phyloP scores from a whole-genome alignment of 768 basidiomycete species.

The Epithele typhae region DNA sequence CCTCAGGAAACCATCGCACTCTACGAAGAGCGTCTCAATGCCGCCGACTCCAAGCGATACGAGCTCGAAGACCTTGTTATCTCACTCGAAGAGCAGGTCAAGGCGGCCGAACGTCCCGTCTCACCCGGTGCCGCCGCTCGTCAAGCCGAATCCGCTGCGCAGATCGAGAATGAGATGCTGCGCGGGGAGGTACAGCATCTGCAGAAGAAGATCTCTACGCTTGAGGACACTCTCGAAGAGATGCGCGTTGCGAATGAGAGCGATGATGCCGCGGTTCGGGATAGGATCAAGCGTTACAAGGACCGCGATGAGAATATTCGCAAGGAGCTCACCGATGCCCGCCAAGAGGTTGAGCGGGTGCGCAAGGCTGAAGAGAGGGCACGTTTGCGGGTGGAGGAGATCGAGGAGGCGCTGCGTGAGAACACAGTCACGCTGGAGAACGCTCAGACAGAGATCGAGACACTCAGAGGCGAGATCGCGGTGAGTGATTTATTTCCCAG shows the following conservation, averaged over 20 bases:
- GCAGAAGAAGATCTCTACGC: constrained; percentile 63
- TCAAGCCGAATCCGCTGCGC: constrained; percentile 62
- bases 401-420: constrained; percentile 87
- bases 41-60: constrained; percentile 65
- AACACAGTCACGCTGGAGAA: constrained; percentile 84
- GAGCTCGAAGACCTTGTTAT: constrained; percentile 69
- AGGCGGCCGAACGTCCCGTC: constrained; percentile 26
- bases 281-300: constrained; percentile 62
- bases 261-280: constrained; percentile 63
- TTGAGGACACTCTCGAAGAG: constrained; percentile 89
- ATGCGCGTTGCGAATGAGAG: constrained; percentile 61
- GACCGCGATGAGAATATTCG: constrained; percentile 69
- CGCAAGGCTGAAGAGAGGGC: constrained; percentile 57
- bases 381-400: constrained; percentile 69
- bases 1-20: constrained; percentile 87
- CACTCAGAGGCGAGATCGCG: constrained; percentile 63
- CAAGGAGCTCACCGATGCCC: constrained; percentile 65
- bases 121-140: constrained; percentile 33
- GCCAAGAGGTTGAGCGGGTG: constrained; percentile 61
- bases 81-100: constrained; percentile 50
- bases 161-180: constrained; percentile 94
- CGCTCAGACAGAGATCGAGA: constrained; percentile 87
- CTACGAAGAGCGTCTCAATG: constrained; percentile 84
- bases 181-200: constrained; percentile 88
- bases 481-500: constrained; percentile 41